phyloP scores from a whole-genome alignment of 257 asterid species.

The Thymus quinquecostatus region DNA sequence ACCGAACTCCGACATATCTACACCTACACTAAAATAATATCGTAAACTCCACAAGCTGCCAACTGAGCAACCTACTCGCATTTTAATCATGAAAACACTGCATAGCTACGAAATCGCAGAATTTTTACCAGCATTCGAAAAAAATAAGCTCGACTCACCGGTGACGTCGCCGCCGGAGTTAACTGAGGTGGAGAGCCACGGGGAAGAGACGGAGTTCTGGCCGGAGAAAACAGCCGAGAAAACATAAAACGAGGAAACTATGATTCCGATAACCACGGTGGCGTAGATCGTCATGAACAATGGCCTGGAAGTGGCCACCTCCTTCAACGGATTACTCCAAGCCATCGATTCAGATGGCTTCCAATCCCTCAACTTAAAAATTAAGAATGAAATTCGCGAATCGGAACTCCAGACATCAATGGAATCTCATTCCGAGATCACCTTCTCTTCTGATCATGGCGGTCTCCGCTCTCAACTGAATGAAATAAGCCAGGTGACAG shows the following conservation, averaged over 20 bases:
- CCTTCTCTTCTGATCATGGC: conserved; percentile 25
- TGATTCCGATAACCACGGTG: conserved; percentile 68
- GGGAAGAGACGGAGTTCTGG: conserved; percentile 49
- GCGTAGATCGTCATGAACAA: conserved; percentile 83
- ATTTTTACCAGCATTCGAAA: not conserved
- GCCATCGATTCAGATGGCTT: conserved; percentile 35
- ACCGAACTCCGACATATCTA: conserved; percentile 15
- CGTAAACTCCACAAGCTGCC: not conserved
- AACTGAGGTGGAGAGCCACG: conserved; percentile 46
- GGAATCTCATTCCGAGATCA: conserved; percentile 15
- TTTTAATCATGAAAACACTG: conserved; percentile 15
- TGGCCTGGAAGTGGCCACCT: conserved; percentile 81
- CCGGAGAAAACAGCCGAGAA: conserved; percentile 81
- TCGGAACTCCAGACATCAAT: conserved; percentile 19
- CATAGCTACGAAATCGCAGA: not conserved
- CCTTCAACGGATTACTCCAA: conserved; percentile 58
- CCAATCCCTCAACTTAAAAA: conserved; percentile 5
- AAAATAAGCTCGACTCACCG: conserved; percentile 26
- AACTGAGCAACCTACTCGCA: conserved; percentile 7
- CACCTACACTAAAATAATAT: conserved; percentile 11
- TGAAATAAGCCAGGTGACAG: conserved; percentile 16
- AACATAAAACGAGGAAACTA: conserved; percentile 78
- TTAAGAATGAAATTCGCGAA: not conserved
- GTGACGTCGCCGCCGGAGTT: conserved; percentile 26
- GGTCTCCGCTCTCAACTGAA: conserved; percentile 26